These are phyloP conservation scores for Russula brevipes DNA, from an alignment of 768 basidiomycete genomes.

Conservation along the genomic window DNA sequence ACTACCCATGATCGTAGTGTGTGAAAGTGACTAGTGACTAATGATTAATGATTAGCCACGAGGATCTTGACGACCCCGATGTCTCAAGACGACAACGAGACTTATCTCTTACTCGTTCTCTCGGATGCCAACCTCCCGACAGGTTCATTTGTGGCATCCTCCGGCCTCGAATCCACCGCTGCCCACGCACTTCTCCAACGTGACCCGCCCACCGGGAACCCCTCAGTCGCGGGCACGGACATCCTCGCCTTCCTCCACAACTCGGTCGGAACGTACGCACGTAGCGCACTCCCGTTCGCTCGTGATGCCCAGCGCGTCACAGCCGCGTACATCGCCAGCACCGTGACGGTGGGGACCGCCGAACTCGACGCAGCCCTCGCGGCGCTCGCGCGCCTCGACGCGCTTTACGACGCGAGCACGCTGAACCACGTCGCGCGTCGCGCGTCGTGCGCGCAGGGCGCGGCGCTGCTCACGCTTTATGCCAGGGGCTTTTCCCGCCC, in stretches of 20 bases:
- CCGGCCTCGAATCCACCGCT: slow-evolving; percentile 85
- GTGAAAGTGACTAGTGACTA: too few species aligned
- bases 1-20: background rate
- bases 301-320: slow-evolving; percentile 57
- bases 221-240: slow-evolving; percentile 30
- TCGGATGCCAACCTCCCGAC: slow-evolving; percentile 94
- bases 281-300: slow-evolving; percentile 72
- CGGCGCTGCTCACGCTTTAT: slow-evolving; percentile 86
- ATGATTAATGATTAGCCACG: too few species aligned
- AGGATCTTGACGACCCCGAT: too few species aligned
- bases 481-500: slow-evolving; percentile 72
- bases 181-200: slow-evolving; percentile 69
- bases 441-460: slow-evolving; percentile 87
- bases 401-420: slow-evolving; percentile 76
- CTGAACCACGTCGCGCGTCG: slow-evolving; percentile 86
- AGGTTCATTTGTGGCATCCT: slow-evolving; percentile 92
- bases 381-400: slow-evolving; percentile 56
- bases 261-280: slow-evolving; percentile 73
- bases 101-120: slow-evolving; percentile 71
- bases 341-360: background rate
- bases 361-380: slow-evolving; percentile 32
- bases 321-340: slow-evolving; percentile 17
- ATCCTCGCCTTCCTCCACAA: slow-evolving; percentile 61
- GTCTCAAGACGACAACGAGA: slow-evolving; percentile 42
- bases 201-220: slow-evolving; percentile 25